Evolutionary conservation across 306 rosid species (phyloP), one percentile per base, ranked within the genome.

Genomic region (Potentilla sterilis): DNA sequence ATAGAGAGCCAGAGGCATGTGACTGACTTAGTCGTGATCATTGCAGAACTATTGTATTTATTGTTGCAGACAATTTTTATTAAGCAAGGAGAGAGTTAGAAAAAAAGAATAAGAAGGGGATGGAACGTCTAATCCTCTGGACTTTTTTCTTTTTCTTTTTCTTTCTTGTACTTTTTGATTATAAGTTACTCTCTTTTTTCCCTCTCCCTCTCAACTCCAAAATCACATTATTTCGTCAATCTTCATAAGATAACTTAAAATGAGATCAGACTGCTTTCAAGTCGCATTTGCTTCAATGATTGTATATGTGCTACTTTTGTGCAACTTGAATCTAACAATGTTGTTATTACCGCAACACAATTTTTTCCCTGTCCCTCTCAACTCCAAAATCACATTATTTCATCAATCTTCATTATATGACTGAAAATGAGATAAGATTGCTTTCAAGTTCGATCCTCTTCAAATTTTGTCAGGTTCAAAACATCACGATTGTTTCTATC

Each of bases 91-190:
- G 22, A 41, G 16, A 41, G 22, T 55, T 57, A 55, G 28, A 59
- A 43, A n/a, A 69, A 40, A 72, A 55, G 41, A 72, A 72, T 55
- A 72, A 72, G n/a, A 49, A 35, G 67, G 64, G 65, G 14, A 37
- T 59, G 65, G 9, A 69, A 49, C 46, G 1, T 21, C 35, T 35
- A 46, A 69, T 51, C 73, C 21, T 44, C 73, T 44, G 7, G 22
- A 44, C 34, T 35, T 48, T 47, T 34, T 9, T 28, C 19, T 24
- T 51, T 52, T 37, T 16, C 10, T 3, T 71, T 49, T 18, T 38
- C 49, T 34, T n/a, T 54, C 41, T 54, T 72, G 51, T 38, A 54
- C 51, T 13, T 18, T n/a, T 72, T 38, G 21, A 22, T 12, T 22
- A 11, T 67, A 67, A 21, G 37, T 21, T 43, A 42, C 61, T 9